A percentile compares a stretch with the other conserved stretches of the same genome.
These are phyloP conservation scores for Moesziomyces antarcticus DNA, from an alignment of 1,284 basidiomycete genomes.

Conservation along the genomic window DNA sequence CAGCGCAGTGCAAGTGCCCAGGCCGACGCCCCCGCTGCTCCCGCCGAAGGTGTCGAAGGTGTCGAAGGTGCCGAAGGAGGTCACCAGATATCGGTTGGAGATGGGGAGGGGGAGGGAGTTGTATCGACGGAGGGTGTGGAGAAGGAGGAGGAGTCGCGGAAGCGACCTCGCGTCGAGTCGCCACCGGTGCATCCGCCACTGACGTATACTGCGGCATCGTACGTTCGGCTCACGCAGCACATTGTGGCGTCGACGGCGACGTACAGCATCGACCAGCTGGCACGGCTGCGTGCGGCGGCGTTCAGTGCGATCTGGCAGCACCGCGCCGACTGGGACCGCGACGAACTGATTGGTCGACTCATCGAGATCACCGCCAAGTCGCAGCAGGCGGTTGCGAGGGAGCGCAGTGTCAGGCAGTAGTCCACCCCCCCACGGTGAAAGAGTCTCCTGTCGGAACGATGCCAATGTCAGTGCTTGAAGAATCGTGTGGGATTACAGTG, in stretches of 20 bases:
- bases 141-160: constrained; percentile 33
- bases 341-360: constrained; percentile 71
- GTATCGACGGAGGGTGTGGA: background rate
- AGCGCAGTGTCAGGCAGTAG: background rate
- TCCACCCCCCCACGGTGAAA: too few relatives aligned
- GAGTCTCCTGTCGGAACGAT: too few relatives aligned
- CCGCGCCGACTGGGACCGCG: constrained; percentile 84
- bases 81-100: too few relatives aligned
- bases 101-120: background rate
- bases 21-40: background rate
- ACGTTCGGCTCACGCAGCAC: constrained; percentile 22
- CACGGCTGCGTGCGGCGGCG: constrained; percentile 87
- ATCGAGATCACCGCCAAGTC: constrained; percentile 26
- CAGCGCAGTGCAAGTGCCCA: constrained; percentile 34
- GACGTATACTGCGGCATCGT: constrained; percentile 10
- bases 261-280: constrained; percentile 81
- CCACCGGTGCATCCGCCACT: constrained; percentile 42
- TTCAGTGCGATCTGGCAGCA: constrained; percentile 84
- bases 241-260: constrained; percentile 35
- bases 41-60: background rate
- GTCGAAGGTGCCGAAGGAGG: too few relatives aligned
- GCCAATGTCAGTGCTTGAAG: too few relatives aligned
- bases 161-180: constrained; percentile 30
- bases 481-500: too few relatives aligned
- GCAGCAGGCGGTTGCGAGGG: constrained; percentile 20